Percentiles rank a stretch among this genome's conserved stretches.
Conservation (phyloP, 352 stramenopile species). For the Pythium guiyangense region DNA sequence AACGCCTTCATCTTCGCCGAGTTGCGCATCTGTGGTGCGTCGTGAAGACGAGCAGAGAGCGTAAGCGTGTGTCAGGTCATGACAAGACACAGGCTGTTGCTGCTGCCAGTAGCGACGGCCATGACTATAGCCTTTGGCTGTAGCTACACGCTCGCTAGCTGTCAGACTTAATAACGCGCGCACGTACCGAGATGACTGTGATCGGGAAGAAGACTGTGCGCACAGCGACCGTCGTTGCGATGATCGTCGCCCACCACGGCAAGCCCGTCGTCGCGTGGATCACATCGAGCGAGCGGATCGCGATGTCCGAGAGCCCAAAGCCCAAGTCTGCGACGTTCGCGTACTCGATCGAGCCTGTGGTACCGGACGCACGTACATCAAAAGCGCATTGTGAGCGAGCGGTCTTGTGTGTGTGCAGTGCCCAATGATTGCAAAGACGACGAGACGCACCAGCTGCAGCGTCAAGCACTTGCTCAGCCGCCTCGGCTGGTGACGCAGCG, state of each 20-base stretch:
- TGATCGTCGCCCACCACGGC: constrained; percentile 86
- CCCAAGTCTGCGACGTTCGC: constrained; percentile 55
- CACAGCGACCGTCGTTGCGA: constrained; percentile 74
- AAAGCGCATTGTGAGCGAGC: constrained; percentile 1
- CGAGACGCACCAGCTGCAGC: constrained; percentile 22
- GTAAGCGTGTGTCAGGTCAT: neutral
- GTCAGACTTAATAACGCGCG: neutral
- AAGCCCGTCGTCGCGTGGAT: constrained; percentile 79
- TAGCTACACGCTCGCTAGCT: no score
- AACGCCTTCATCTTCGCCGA: constrained; percentile 81
- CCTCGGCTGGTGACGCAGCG: constrained; percentile 37
- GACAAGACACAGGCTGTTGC: neutral
- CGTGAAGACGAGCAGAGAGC: neutral
- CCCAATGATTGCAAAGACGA: neutral
- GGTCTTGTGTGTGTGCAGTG: neutral
- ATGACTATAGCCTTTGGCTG: no score
- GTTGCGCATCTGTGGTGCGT: constrained; percentile 57
- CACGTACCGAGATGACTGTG: constrained; percentile 67
- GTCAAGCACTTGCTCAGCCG: constrained; percentile 41
- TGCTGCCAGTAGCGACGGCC: neutral
- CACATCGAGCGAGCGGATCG: constrained; percentile 65
- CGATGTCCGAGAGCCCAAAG: constrained; percentile 68
- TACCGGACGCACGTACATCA: neutral
- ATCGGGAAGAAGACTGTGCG: constrained; percentile 73
- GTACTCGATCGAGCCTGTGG: constrained; percentile 43